Conservation (phyloP, 345 rosid genomes). For the Melaleuca quinquenervia region DNA sequence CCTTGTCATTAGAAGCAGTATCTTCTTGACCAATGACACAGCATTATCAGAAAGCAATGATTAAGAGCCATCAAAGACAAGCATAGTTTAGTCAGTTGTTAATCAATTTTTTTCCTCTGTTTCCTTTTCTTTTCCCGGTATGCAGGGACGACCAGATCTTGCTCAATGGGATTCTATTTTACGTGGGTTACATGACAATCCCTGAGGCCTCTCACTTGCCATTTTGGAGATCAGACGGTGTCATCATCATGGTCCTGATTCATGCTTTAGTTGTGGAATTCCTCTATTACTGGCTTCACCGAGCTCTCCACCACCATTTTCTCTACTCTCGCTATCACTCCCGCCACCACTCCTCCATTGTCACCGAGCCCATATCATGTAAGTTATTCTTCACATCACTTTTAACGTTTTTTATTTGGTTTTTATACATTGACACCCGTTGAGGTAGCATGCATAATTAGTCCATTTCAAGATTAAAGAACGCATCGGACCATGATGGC, state of each 20-base stretch:
- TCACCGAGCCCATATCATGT: constrained; percentile 61
- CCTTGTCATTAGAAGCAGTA: background rate
- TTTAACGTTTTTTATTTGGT: background rate
- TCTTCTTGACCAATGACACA: background rate
- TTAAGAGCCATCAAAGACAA: background rate
- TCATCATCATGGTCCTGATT: constrained; percentile 18
- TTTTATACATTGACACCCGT: background rate
- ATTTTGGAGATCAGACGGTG: constrained; percentile 46
- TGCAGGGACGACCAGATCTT: constrained; percentile 46
- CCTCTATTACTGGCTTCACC: constrained; percentile 66
- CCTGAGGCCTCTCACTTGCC: constrained; percentile 18
- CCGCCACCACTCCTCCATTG: constrained; percentile 72
- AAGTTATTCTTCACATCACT: background rate
- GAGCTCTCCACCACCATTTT: constrained; percentile 64
- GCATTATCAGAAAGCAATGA: background rate
- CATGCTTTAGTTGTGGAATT: constrained; percentile 67
- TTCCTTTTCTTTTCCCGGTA: background rate
- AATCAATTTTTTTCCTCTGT: background rate
- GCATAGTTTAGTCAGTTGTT: background rate
- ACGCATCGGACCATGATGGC: background rate
- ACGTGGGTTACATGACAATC: constrained; percentile 3
- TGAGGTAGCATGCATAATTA: background rate
- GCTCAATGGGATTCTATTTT: constrained; percentile 11
- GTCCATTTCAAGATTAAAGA: background rate
- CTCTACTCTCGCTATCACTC: constrained; percentile 76